A percentile compares a stretch with the other conserved stretches of the same genome.
phyloP scores from a whole-genome alignment of 2,329 filamentous ascomycete species.

The Trichoderma breve region DNA sequence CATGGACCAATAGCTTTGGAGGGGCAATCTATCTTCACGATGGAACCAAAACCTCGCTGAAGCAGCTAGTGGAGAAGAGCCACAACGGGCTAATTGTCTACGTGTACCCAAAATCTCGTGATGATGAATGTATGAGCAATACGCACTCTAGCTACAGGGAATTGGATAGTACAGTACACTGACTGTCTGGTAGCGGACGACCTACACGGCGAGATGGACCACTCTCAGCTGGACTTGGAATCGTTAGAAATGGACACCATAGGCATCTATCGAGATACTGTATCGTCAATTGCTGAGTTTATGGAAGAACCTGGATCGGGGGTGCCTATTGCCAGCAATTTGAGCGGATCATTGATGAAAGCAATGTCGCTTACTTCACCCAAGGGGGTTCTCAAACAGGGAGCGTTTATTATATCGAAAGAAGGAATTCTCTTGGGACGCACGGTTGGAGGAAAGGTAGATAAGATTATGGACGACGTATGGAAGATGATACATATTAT shows the following conservation, averaged over 20 bases:
- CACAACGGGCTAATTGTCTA: neutral
- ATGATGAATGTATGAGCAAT: neutral
- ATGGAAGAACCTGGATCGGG: neutral
- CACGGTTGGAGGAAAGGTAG: neutral
- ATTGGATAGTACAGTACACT: neutral
- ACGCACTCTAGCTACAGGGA: neutral
- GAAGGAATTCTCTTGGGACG: neutral
- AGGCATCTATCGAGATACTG: neutral
- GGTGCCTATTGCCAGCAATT: neutral
- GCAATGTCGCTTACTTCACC: neutral
- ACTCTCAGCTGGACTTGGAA: neutral
- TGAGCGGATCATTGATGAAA: neutral
- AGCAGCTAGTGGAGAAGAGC: neutral
- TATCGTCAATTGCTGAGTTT: neutral
- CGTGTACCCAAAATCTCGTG: neutral
- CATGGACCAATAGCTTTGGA: neutral
- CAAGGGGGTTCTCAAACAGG: neutral
- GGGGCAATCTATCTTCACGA: neutral
- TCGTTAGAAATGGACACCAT: neutral
- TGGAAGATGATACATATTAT: fast-evolving
- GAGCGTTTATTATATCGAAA: neutral
- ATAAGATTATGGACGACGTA: neutral
- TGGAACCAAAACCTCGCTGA: neutral
- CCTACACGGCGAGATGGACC: neutral
- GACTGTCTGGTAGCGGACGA: neutral